Base-by-base conservation (phyloP, 495 filamentous ascomycete species). In the Penicillium nucicola region DNA sequence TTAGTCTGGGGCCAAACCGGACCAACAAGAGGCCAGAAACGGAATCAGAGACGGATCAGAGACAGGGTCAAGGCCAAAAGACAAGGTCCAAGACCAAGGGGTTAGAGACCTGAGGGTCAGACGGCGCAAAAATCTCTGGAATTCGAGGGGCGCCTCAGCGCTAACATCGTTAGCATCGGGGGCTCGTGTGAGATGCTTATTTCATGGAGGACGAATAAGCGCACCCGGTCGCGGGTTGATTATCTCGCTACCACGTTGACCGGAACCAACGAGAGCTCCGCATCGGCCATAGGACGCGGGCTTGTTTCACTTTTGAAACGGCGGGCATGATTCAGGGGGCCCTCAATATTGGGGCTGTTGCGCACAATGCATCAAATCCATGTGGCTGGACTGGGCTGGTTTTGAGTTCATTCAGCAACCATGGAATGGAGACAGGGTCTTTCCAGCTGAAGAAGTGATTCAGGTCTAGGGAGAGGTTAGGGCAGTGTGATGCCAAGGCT, bases 181-280 rank as follows among this genome's bases (percentile, higher is more conserved):
- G 15, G n/a, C n/a, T 37, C 37, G 45, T 20, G 61, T 42, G 35
- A 36, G 65, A 65, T 69, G 69, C 69, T 69, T 69, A 64, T 64
- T 69, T 67, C 22, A 17, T 30, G 9, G 32, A 7, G 40, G 45
- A 45, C 62, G 58, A 67, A 69, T 69, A 52, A 67, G 49, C 42
- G 49, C 47, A 19, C 7, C 12, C 15, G 28, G 58, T 62, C 53
- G 55, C 56, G 45, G 41, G 58, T 60, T 53, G 48, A 56, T 62
- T 58, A 52, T 37, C 32, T 58, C 57, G 54, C 38, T 58, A 48
- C 51, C 58, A 58, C 46, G 52, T 54, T 56, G 9, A n/a, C 35
- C 34, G 14, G 49, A 47, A 35, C 53, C 53, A 63, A 23, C 45
- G 12, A 31, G 60, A 28, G 19, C 15, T 22, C 30, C 39, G 46